Conservation (phyloP, 2,329 filamentous ascomycete species). For the Trematosphaeria pertusa region DNA sequence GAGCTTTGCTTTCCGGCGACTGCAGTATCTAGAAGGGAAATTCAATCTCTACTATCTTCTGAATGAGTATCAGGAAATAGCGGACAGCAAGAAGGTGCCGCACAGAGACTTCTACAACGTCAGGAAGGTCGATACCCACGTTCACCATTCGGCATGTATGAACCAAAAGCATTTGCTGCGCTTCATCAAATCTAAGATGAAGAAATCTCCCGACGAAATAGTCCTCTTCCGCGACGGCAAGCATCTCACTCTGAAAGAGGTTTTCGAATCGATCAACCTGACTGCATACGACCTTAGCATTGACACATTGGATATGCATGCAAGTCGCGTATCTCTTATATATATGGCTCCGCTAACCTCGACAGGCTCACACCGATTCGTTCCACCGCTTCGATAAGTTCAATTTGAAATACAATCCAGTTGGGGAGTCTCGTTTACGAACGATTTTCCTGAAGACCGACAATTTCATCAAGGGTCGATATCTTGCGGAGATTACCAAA, state of each 20-base stretch:
- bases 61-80: conserved; percentile 97
- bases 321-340: conserved; percentile 53
- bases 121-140: conserved; percentile 97
- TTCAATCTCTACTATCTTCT: conserved; percentile 93
- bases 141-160: conserved; percentile 99
- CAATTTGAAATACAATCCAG: conserved; percentile 97
- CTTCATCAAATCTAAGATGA: conserved; percentile 99
- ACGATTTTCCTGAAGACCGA: conserved; percentile 99
- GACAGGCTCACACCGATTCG: conserved; percentile 88
- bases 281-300: conserved; percentile 98
- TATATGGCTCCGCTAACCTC: conserved; percentile 13
- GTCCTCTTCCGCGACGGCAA: conserved; percentile 93
- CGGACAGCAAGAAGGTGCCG: conserved; percentile 96
- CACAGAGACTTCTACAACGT: conserved; percentile 99
- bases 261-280: conserved; percentile 96
- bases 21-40: conserved; percentile 96
- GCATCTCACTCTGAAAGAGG: conserved; percentile 86
- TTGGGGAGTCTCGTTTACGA: conserved; percentile 91
- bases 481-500: conserved; percentile 95
- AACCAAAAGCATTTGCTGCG: conserved; percentile 98
- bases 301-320: conserved; percentile 98
- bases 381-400: conserved; percentile 99
- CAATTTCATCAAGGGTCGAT: conserved; percentile 95
- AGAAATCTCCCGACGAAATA: conserved; percentile 93
- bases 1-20: conserved; percentile 91